phyloP scores from a whole-genome alignment of 2,329 filamentous ascomycete genomes.

The Lachnum nothofagi region DNA sequence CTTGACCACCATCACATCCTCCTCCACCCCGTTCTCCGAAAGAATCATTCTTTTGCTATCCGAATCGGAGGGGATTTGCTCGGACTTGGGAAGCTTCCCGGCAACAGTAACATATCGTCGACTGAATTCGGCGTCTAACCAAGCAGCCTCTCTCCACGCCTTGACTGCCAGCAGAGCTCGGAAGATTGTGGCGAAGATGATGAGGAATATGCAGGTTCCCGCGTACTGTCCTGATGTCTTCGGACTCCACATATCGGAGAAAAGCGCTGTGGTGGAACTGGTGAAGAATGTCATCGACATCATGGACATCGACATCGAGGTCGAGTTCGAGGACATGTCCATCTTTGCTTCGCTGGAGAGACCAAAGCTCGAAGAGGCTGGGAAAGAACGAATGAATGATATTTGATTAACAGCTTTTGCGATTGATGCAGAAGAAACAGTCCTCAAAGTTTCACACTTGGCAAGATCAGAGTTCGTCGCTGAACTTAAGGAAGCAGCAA shows the following conservation, averaged over 20 bases:
- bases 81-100: constrained; percentile 44
- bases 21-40: constrained; percentile 73
- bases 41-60: constrained; percentile 62
- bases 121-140: constrained; percentile 66
- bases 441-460: constrained; percentile 6
- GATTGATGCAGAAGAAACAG: background rate
- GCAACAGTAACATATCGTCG: constrained; percentile 72
- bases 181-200: constrained; percentile 65
- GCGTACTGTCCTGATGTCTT: constrained; percentile 66
- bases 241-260: constrained; percentile 70
- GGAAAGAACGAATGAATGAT: no score
- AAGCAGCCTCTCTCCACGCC: constrained; percentile 55
- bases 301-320: constrained; percentile 40
- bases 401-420: constrained; percentile 15
- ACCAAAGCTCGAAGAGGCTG: no score
- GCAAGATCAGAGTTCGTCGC: constrained; percentile 1
- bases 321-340: constrained; percentile 27
- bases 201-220: constrained; percentile 86
- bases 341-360: constrained; percentile 9
- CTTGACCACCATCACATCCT: constrained; percentile 70
- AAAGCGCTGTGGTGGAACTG: constrained; percentile 57
- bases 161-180: constrained; percentile 70
- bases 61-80: constrained; percentile 35
- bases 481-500: background rate
- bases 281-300: constrained; percentile 63